phyloP scores from a whole-genome alignment of 257 asterid species.

The Ocimum tenuiflorum region DNA sequence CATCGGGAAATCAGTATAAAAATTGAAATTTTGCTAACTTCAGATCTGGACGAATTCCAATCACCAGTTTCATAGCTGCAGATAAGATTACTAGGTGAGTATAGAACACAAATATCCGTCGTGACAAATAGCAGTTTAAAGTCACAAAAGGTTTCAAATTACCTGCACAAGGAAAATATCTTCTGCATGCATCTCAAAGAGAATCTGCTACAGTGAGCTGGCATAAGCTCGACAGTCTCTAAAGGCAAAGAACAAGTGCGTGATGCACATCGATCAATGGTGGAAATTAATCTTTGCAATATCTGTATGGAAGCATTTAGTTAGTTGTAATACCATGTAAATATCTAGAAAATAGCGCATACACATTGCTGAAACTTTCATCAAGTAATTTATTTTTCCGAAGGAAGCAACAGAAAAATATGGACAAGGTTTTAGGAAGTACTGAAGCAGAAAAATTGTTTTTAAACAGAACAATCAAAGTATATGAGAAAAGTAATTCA shows the following conservation, averaged over 20 bases:
- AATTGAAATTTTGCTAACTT: slow-evolving; percentile 67
- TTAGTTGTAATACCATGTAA: background rate
- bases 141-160: slow-evolving; percentile 2
- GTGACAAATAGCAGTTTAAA: slow-evolving; percentile 9
- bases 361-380: background rate
- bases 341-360: background rate
- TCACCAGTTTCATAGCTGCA: slow-evolving; percentile 50
- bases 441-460: too few species aligned
- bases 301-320: slow-evolving; percentile 42
- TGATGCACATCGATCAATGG: slow-evolving; percentile 95
- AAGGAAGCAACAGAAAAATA: too few species aligned
- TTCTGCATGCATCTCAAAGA: slow-evolving; percentile 92
- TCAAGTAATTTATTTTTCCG: background rate
- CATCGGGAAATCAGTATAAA: slow-evolving; percentile 64
- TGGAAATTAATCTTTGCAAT: slow-evolving; percentile 61
- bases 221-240: slow-evolving; percentile 92
- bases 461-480: background rate
- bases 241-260: slow-evolving; percentile 89
- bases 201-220: slow-evolving; percentile 94
- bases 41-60: slow-evolving; percentile 57
- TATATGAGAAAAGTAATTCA: too few species aligned
- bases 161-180: slow-evolving; percentile 88
- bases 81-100: slow-evolving; percentile 23
- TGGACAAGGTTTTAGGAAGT: too few species aligned
- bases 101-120: slow-evolving; percentile 9